Base-by-base conservation (phyloP, 768 basidiomycete genomes). In the Trametes cingulata region DNA sequence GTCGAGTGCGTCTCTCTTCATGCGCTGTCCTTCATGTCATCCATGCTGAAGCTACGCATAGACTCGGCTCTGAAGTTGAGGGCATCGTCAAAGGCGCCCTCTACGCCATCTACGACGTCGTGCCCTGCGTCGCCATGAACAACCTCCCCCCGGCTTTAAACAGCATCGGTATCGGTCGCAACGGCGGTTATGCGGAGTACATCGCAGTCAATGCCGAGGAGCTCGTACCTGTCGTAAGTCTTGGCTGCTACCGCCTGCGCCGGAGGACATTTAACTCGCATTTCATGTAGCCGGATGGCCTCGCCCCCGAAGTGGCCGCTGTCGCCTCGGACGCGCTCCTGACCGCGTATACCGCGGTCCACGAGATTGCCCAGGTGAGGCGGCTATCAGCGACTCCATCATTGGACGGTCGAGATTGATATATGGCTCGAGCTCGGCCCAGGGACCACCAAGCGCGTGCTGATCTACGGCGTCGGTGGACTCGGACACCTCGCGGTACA, bases 401-500 rank as follows among this genome's bases (percentile, higher is more conserved):
- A 7, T 48, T n/a, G n/a, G n/a, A n/a, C n/a, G 24, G 15, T 6
- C 10, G 29, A 12, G 15, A 40, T n/a, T 46, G 19, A 41, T 14
- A 13, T 6, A 1, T 15, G 15, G n/a, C 33, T 19, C 0, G 4
- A 61, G 52, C 55, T 56, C 17, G 20, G 47, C 6, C 55, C 48
- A 15, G 55, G 55, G 17, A 51, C 48, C 6, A 56, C 42, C 37
- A 60, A 60, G 52, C 45, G 58, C 29, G 60, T 81, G 77, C 33
- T 78, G 73, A 40, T 77, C 75, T 46, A 77, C 72, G 56, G 65
- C 64, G 22, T 71, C 65, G 56, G 72, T 52, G 51, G 70, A 49
- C 56, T 71, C 66, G 50, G 74, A 67, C 58, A 77, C 76, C 22
- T 69, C 53, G 12, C 61, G 2, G 37, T 65, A 5, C 65, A 65